phyloP scores from a whole-genome alignment of 257 asterid species.

The Solanum dulcamara region DNA sequence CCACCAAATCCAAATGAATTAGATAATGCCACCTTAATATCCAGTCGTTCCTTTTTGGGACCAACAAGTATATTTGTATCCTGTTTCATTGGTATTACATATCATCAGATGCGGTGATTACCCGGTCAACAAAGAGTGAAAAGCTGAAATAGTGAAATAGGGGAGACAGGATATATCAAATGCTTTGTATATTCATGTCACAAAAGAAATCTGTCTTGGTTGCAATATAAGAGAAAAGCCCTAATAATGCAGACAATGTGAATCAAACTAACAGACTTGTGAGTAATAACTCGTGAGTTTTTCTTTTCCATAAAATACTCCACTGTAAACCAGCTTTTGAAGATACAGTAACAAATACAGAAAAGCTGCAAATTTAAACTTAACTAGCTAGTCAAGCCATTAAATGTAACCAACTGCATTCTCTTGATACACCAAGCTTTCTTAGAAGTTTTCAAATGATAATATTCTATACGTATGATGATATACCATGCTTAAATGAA shows the following conservation, averaged over 20 bases:
- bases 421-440: neutral
- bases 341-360: neutral
- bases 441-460: neutral
- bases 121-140: neutral
- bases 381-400: neutral
- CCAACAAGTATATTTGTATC: conserved; percentile 10
- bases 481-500: neutral
- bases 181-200: neutral
- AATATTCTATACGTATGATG: neutral
- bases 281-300: neutral
- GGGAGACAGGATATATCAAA: neutral
- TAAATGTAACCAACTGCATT: neutral
- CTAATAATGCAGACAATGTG: neutral
- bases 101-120: neutral
- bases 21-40: conserved; percentile 12
- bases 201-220: neutral
- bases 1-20: conserved; percentile 18
- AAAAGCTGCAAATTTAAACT: neutral
- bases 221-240: neutral
- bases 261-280: neutral
- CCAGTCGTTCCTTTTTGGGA: conserved; percentile 8
- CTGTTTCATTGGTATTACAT: neutral
- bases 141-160: neutral
- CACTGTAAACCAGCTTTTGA: neutral
- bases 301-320: neutral